Evolutionary conservation across 2,329 filamentous ascomycete species (phyloP).

Genomic region (Alternaria rosae): DNA sequence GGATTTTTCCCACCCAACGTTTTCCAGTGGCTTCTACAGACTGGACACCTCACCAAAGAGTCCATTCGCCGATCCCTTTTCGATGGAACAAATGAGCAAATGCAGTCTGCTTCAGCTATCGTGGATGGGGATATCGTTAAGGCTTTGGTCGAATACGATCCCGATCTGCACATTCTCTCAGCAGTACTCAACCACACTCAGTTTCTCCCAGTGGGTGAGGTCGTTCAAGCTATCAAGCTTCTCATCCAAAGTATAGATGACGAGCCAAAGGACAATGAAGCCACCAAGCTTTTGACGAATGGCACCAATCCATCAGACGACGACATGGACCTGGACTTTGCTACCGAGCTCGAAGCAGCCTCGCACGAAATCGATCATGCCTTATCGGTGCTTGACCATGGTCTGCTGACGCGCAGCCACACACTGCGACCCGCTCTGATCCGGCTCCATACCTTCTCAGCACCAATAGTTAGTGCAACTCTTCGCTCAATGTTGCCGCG

Average conservation of each 20-base stretch:
- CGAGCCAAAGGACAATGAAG: slow-evolving; percentile 32
- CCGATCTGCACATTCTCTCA: slow-evolving; percentile 71
- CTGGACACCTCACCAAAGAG: slow-evolving; percentile 57
- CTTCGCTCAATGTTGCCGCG: slow-evolving; percentile 70
- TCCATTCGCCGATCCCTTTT: slow-evolving; percentile 54
- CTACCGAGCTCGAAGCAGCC: slow-evolving; percentile 50
- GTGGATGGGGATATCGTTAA: slow-evolving; percentile 68
- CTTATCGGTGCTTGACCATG: slow-evolving; percentile 70
- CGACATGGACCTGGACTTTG: slow-evolving; percentile 47
- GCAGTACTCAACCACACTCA: slow-evolving; percentile 69
- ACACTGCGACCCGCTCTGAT: slow-evolving; percentile 73
- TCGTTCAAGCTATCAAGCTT: slow-evolving; percentile 70
- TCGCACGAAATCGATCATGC: slow-evolving; percentile 70
- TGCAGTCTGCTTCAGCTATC: slow-evolving; percentile 56
- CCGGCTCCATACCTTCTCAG: slow-evolving; percentile 72
- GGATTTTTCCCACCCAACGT: slow-evolving; percentile 59
- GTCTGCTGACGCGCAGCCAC: slow-evolving; percentile 67
- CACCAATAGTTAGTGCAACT: slow-evolving; percentile 65
- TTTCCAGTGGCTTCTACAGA: slow-evolving; percentile 67
- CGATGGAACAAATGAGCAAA: slow-evolving; percentile 47
- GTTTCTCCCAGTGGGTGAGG: slow-evolving; percentile 69
- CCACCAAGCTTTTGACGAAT: slow-evolving; percentile 53
- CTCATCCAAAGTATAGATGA: slow-evolving; percentile 74
- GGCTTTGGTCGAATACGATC: slow-evolving; percentile 70
- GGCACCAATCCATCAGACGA: slow-evolving; percentile 31